Conservation (phyloP, 495 filamentous ascomycete species). For the Tuber microsphaerosporum region DNA sequence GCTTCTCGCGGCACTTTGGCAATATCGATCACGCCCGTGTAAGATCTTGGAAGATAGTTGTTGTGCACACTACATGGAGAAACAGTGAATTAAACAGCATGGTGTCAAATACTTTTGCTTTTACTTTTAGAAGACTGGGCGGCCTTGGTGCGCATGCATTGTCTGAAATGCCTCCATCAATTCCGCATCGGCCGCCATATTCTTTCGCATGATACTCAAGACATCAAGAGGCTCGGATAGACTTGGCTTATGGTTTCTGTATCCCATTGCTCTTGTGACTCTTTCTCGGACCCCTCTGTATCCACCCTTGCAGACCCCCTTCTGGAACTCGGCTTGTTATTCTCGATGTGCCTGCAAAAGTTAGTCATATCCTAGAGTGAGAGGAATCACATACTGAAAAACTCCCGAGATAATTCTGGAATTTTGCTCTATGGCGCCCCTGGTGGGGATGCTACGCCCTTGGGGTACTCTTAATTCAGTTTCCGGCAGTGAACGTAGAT, state of each 20-base stretch:
- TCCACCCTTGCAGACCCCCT: background rate
- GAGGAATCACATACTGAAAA: slow-evolving; percentile 24
- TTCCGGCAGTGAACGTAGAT: slow-evolving; percentile 29
- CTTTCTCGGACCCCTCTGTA: background rate
- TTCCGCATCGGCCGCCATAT: background rate
- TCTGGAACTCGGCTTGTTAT: background rate
- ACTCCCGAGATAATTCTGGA: slow-evolving; percentile 31
- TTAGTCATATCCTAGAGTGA: background rate
- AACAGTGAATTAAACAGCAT: background rate
- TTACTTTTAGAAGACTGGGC: background rate
- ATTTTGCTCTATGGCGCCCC: slow-evolving; percentile 28
- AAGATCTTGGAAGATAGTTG: background rate
- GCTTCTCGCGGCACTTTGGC: slow-evolving; percentile 21
- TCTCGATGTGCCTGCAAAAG: slow-evolving; percentile 2
- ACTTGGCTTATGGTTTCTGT: background rate
- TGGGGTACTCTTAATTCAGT: slow-evolving; percentile 31
- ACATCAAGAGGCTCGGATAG: slow-evolving; percentile 7
- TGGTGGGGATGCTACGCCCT: slow-evolving; percentile 27
- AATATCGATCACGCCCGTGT: slow-evolving; percentile 15
- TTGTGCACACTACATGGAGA: background rate
- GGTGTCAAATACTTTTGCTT: background rate
- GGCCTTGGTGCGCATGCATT: background rate
- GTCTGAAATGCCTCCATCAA: slow-evolving; percentile 12
- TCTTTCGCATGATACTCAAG: slow-evolving; percentile 7
- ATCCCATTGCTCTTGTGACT: background rate